Conservation (phyloP, 2,329 filamentous ascomycete genomes). For the Cryphonectria carpinicola region DNA sequence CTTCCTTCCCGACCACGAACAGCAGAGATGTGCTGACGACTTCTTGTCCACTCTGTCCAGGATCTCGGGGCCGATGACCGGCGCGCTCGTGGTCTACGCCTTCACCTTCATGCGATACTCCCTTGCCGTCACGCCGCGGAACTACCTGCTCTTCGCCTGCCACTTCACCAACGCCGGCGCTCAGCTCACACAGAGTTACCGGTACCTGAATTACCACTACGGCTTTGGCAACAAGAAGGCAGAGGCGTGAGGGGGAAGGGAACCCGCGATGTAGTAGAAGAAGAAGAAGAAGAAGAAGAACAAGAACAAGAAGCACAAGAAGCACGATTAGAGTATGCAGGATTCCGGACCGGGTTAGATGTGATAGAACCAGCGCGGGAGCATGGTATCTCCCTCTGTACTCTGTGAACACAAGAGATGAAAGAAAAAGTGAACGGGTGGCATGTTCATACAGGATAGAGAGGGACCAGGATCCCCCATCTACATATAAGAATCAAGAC, state of each 20-base stretch:
- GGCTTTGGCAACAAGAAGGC: constrained; percentile 60
- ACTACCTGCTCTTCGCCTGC: constrained; percentile 73
- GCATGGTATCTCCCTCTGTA: background rate
- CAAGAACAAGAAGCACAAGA: background rate
- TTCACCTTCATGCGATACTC: constrained; percentile 75
- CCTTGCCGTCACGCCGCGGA: constrained; percentile 66
- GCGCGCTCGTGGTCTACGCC: constrained; percentile 68
- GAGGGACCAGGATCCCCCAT: background rate
- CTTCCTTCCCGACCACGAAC: background rate
- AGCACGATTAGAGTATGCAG: background rate
- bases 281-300: background rate
- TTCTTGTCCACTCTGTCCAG: constrained; percentile 33
- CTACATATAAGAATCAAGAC: background rate
- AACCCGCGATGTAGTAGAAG: background rate
- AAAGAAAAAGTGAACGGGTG: background rate
- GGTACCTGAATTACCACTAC: constrained; percentile 66
- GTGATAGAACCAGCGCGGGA: background rate
- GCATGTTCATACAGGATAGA: background rate
- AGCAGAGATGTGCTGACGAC: background rate
- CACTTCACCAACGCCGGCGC: constrained; percentile 71
- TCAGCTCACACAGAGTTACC: constrained; percentile 71
- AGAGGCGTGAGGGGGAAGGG: background rate
- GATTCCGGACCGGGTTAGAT: background rate
- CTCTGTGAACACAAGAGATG: background rate
- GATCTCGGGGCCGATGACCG: constrained; percentile 72